Evolutionary conservation across 1,284 basidiomycete species (phyloP).

Genomic region (Flammula alnicola): DNA sequence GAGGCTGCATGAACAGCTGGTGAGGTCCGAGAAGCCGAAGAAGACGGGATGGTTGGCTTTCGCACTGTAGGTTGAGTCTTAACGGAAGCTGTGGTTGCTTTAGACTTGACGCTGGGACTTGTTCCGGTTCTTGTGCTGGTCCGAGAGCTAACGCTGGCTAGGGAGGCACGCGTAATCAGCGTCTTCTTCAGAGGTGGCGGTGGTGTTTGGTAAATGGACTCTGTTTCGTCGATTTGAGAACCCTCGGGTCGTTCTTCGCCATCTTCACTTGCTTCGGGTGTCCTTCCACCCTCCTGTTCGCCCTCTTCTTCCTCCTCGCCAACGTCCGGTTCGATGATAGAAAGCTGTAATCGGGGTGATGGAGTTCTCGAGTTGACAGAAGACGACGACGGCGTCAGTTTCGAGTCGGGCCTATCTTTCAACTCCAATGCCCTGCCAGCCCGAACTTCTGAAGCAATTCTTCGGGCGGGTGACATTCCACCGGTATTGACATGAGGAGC

Average conservation of each 20-base stretch:
- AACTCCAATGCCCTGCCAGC: too few relatives aligned
- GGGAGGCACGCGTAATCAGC: slow-evolving; percentile 30
- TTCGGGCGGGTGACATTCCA: slow-evolving; percentile 27
- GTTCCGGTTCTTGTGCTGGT: neutral
- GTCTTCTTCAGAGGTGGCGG: slow-evolving; percentile 29
- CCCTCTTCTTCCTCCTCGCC: too few relatives aligned
- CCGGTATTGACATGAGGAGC: slow-evolving; percentile 6
- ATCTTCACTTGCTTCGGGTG: too few relatives aligned
- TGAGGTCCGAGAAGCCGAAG: too few relatives aligned
- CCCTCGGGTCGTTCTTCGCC: too few relatives aligned
- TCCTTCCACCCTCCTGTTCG: neutral
- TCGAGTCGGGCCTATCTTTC: slow-evolving; percentile 53
- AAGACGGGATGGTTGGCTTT: too few relatives aligned
- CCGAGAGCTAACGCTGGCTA: slow-evolving; percentile 22
- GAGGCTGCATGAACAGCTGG: neutral
- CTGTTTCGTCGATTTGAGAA: too few relatives aligned
- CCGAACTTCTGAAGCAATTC: slow-evolving; percentile 26
- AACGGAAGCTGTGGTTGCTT: too few relatives aligned
- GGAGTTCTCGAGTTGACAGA: slow-evolving; percentile 2
- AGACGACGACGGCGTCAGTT: slow-evolving; percentile 49
- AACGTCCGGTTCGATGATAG: too few relatives aligned
- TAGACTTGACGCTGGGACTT: neutral
- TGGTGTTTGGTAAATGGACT: slow-evolving; percentile 15
- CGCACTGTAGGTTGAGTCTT: too few relatives aligned
- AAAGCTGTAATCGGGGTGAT: too few relatives aligned